Conservation (phyloP, 176 grass and related monocot genomes). For the Dactylis glomerata region DNA sequence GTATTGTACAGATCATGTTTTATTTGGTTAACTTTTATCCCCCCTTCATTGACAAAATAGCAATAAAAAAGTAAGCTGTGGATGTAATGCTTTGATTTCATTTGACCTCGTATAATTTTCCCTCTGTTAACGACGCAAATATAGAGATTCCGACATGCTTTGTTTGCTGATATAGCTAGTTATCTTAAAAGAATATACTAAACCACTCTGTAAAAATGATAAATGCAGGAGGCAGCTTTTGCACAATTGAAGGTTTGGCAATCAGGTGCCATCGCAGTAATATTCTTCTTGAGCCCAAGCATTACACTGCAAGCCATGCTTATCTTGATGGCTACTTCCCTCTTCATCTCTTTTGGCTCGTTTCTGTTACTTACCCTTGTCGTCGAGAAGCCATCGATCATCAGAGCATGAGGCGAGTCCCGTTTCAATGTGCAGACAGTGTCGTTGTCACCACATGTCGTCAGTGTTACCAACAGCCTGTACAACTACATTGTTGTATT, state of each 20-base stretch:
- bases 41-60: neutral
- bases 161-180: neutral
- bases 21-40: neutral
- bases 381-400: slow-evolving; percentile 32
- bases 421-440: neutral
- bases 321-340: slow-evolving; percentile 45
- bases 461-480: slow-evolving; percentile 8
- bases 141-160: neutral
- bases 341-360: slow-evolving; percentile 50
- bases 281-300: slow-evolving; percentile 82
- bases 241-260: slow-evolving; percentile 96
- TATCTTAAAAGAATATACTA: slow-evolving; percentile 20
- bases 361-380: slow-evolving; percentile 64
- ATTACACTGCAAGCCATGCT: slow-evolving; percentile 78
- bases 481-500: too few relatives aligned
- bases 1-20: neutral
- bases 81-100: neutral
- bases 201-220: neutral
- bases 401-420: slow-evolving; percentile 26
- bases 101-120: neutral
- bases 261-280: slow-evolving; percentile 74
- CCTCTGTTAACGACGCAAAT: neutral
- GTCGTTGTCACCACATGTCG: neutral
- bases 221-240: slow-evolving; percentile 87
- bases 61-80: neutral